phyloP scores from a whole-genome alignment of 768 basidiomycete genomes.

The Lentinula sp. region DNA sequence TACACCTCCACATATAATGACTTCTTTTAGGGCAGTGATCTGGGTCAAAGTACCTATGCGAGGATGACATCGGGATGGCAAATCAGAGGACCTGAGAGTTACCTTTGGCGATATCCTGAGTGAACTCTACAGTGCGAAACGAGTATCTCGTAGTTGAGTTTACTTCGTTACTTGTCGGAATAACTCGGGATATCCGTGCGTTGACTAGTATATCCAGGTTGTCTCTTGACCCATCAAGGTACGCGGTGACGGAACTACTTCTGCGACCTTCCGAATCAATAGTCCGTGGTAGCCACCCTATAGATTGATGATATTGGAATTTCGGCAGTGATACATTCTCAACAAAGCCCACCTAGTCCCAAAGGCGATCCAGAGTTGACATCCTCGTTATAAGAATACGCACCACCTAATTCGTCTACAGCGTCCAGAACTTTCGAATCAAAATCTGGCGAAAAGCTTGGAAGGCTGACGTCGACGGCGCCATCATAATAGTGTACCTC shows the following conservation, averaged over 20 bases:
- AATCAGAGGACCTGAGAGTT: background rate
- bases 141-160: background rate
- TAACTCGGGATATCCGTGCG: constrained; percentile 23
- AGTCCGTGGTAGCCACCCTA: constrained; percentile 26
- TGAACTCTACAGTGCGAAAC: constrained; percentile 2
- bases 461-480: constrained; percentile 22
- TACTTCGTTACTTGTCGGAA: constrained; percentile 7
- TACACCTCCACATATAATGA: constrained; percentile 32
- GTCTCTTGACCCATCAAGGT: constrained; percentile 23
- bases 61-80: background rate
- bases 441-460: constrained; percentile 17
- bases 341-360: background rate
- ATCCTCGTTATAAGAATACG: constrained; percentile 30
- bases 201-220: constrained; percentile 31
- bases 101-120: background rate
- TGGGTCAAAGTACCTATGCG: background rate
- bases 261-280: constrained; percentile 22
- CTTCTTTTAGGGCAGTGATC: constrained; percentile 10
- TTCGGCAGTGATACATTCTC: no score
- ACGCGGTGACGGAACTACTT: constrained; percentile 31
- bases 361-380: constrained; percentile 20
- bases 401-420: constrained; percentile 21
- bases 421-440: constrained; percentile 30
- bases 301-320: no score
- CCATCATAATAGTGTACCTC: constrained; percentile 22